These are phyloP conservation scores for Paramecium primaurelia DNA, from an alignment of 73 alveolate genomes.

Conservation along the genomic window DNA sequence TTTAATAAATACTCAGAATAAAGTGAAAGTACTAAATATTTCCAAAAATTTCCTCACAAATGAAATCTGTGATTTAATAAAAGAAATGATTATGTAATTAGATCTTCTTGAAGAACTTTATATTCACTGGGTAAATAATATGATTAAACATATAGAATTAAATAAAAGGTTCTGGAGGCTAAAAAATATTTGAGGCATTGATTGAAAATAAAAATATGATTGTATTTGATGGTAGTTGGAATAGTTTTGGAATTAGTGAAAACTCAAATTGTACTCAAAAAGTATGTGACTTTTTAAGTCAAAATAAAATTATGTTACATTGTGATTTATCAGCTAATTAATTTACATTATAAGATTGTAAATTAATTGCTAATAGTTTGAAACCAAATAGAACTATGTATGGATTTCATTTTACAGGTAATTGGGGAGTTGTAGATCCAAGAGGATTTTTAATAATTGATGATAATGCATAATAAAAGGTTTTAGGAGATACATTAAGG, in stretches of 20 bases:
- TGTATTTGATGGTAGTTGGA: constrained; percentile 62
- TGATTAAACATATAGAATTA: neutral
- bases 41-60: constrained; percentile 45
- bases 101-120: constrained; percentile 43
- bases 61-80: constrained; percentile 29
- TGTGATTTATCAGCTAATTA: constrained; percentile 55
- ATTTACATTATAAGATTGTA: constrained; percentile 44
- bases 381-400: constrained; percentile 64
- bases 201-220: constrained; percentile 42
- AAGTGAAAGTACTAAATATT: constrained; percentile 32
- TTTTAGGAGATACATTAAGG: constrained; percentile 31
- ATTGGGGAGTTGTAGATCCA: constrained; percentile 63
- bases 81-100: neutral
- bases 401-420: constrained; percentile 68
- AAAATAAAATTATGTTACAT: constrained; percentile 46
- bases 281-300: constrained; percentile 48
- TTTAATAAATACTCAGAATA: neutral
- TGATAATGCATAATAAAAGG: neutral
- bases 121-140: constrained; percentile 54
- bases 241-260: constrained; percentile 34
- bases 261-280: constrained; percentile 7
- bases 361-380: constrained; percentile 56
- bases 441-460: constrained; percentile 62
- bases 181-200: constrained; percentile 56
- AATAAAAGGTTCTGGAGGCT: constrained; percentile 60